phyloP scores from a whole-genome alignment of 2,329 filamentous ascomycete genomes.

The Cladosporium sp. region DNA sequence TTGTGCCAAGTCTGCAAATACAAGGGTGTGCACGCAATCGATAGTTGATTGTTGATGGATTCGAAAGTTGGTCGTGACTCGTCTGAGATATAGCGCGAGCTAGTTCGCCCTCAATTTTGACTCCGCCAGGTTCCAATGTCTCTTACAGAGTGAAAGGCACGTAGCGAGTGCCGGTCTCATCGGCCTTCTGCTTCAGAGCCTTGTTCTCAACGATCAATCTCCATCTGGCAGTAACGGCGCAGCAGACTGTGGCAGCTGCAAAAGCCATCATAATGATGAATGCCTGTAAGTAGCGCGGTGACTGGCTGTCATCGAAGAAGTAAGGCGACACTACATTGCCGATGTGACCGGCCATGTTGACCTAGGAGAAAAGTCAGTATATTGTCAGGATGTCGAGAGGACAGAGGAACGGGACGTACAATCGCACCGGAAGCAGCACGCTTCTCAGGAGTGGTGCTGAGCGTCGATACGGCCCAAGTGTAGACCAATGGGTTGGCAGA shows the following conservation, averaged over 20 bases:
- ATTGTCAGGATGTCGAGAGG: slow-evolving; percentile 20
- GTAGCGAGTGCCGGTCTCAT: slow-evolving; percentile 1
- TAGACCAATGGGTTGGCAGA: slow-evolving; percentile 34
- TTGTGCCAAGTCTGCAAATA: too few species aligned
- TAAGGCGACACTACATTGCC: slow-evolving; percentile 40
- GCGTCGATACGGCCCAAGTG: slow-evolving; percentile 33
- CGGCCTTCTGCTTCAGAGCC: slow-evolving; percentile 5
- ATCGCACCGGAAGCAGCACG: slow-evolving; percentile 34
- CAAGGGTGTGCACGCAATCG: too few species aligned
- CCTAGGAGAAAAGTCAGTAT: slow-evolving; percentile 34
- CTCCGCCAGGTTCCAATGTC: too few species aligned
- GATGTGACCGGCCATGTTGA: slow-evolving; percentile 36
- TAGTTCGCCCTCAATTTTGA: too few species aligned
- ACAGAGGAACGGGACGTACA: slow-evolving; percentile 28
- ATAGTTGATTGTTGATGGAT: too few species aligned
- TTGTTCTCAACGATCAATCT: slow-evolving; percentile 12
- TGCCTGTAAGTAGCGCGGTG: slow-evolving; percentile 9
- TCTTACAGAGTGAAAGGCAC: slow-evolving; percentile 5
- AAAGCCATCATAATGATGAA: slow-evolving; percentile 15
- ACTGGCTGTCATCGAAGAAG: slow-evolving; percentile 29
- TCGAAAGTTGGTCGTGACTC: too few species aligned
- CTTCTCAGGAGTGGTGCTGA: slow-evolving; percentile 38
- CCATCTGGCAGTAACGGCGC: slow-evolving; percentile 7
- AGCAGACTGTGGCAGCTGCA: not conserved
- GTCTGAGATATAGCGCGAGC: too few species aligned